Evolutionary conservation across 345 rosid genomes (phyloP).

Genomic region (Melaleuca quinquenervia): DNA sequence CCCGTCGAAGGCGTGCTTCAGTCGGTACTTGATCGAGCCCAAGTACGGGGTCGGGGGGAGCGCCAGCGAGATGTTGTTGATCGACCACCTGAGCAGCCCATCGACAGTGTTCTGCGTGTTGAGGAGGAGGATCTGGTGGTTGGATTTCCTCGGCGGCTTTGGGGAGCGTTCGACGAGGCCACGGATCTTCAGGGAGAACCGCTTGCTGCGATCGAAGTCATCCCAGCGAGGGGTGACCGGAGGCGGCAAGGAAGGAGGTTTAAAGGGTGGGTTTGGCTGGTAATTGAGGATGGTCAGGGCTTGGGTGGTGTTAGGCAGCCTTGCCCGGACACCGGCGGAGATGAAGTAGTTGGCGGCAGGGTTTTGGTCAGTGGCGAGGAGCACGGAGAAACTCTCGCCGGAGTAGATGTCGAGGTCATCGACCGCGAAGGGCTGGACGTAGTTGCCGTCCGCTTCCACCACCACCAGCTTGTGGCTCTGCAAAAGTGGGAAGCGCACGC

Average conservation of each 20-base stretch:
- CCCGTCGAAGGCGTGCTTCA: constrained; percentile 12
- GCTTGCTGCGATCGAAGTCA: constrained; percentile 40
- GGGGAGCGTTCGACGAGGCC: constrained; percentile 29
- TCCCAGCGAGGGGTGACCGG: constrained; percentile 58
- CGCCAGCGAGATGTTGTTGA: constrained; percentile 57
- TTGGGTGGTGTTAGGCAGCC: constrained; percentile 45
- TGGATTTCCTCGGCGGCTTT: constrained; percentile 19
- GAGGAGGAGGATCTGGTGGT: constrained; percentile 42
- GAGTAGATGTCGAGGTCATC: constrained; percentile 58
- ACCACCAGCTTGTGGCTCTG: constrained; percentile 66
- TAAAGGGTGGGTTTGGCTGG: constrained; percentile 18
- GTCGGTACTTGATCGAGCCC: constrained; percentile 41
- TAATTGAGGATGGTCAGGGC: constrained; percentile 54
- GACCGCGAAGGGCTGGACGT: constrained; percentile 48
- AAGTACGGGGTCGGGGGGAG: constrained; percentile 71
- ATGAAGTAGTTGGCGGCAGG: constrained; percentile 47
- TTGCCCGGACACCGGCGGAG: constrained; percentile 46
- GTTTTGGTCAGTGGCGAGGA: constrained; percentile 42
- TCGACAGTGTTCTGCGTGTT: constrained; percentile 57
- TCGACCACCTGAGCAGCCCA: constrained; percentile 54
- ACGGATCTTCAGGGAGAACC: constrained; percentile 21
- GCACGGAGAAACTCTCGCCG: constrained; percentile 78
- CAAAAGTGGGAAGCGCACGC: neutral
- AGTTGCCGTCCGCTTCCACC: constrained; percentile 92
- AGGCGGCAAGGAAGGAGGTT: constrained; percentile 34